A percentile compares a stretch with the other conserved stretches of the same genome.
Conservation (phyloP, 169 alveolate species). For the Plasmodium gallinaceum region DNA sequence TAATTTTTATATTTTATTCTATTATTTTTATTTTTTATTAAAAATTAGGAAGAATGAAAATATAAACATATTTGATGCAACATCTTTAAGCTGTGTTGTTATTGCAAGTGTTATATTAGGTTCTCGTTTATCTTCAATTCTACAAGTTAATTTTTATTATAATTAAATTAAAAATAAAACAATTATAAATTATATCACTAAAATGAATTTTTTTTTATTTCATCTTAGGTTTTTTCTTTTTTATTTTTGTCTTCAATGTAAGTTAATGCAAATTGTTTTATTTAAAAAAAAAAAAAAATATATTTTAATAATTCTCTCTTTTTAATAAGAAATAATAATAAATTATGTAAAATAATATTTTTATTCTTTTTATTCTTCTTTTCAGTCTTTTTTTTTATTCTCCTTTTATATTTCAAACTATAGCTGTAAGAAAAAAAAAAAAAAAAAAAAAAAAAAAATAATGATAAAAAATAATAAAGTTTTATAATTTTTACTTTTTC, state of each 20-base stretch:
- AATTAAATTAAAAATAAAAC: not conserved
- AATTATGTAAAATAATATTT: not conserved
- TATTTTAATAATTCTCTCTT: not conserved
- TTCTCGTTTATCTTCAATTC: slow-evolving; percentile 60
- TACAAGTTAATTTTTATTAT: slow-evolving; percentile 17
- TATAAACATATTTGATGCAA: slow-evolving; percentile 69
- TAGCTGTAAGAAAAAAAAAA: slow-evolving; percentile 39
- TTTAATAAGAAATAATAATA: too few relatives aligned
- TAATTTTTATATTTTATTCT: slow-evolving; percentile 5
- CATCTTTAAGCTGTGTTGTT: slow-evolving; percentile 73
- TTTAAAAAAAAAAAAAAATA: not conserved
- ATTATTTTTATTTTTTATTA: not conserved
- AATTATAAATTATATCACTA: not conserved
- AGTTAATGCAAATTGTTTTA: slow-evolving; percentile 1
- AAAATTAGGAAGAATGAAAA: slow-evolving; percentile 57
- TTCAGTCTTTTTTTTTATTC: slow-evolving; percentile 55
- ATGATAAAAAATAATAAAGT: not conserved
- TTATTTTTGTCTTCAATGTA: slow-evolving; percentile 62
- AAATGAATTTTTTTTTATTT: not conserved
- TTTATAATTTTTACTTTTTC: not conserved
- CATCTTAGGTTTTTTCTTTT: slow-evolving; percentile 63
- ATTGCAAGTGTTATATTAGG: slow-evolving; percentile 75
- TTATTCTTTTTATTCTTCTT: not conserved
- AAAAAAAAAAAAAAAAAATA: slow-evolving; percentile 1
- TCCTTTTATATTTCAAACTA: slow-evolving; percentile 66